Base-by-base conservation (phyloP, 2,329 filamentous ascomycete species). In the Kalaharituber pfeilii region DNA sequence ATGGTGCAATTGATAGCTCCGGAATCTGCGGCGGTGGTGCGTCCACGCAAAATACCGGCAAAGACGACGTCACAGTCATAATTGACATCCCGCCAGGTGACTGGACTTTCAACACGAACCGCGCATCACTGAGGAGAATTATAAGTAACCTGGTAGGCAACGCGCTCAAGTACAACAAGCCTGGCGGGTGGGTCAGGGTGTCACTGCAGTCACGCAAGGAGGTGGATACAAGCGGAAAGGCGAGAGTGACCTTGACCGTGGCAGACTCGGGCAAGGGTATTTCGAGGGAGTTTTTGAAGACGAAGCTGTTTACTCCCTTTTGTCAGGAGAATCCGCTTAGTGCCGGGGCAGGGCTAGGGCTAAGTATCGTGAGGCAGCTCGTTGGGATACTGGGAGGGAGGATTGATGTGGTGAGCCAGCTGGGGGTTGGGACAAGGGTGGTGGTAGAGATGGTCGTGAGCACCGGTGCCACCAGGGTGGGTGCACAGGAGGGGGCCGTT, bases 251-350 rank as follows among this genome's bases (percentile, higher is more conserved):
- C 0, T 61, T 80, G 5, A 74, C 70, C 0, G 74, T 85, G 1
- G 69, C 71, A 0, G 81, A 85, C 60, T 80, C 81, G 0, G 82
- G 81, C 1, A 73, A 73, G 45, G 82, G 81, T 1, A 85, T 85
- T 29, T 74, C 74, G 0, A 69, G 75, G 5, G 76, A 81, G 8
- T 85, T 78, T 58, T 67, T 83, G 9, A 70, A 74, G 20, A 73
- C 76, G 7, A 72, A 73, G 13, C 66, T 84, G 0, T 85, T 80
- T 62, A 76, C 73, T 0, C 77, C 80, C 0, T 84, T 84, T 57
- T 67, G 72, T 0, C 81, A 85, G 57, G 81, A 84, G 61, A 73
- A 82, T 49, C 66, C 70, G 0, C 65, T 84, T 1, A 70, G 74
- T 0, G 73, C 75, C 0, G 81, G 81, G 0, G 76, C 77, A 0